Evolutionary conservation across 305 asterid species (phyloP), one percentile per base, ranked within the genome.

Genomic region (Petunia hybrid): DNA sequence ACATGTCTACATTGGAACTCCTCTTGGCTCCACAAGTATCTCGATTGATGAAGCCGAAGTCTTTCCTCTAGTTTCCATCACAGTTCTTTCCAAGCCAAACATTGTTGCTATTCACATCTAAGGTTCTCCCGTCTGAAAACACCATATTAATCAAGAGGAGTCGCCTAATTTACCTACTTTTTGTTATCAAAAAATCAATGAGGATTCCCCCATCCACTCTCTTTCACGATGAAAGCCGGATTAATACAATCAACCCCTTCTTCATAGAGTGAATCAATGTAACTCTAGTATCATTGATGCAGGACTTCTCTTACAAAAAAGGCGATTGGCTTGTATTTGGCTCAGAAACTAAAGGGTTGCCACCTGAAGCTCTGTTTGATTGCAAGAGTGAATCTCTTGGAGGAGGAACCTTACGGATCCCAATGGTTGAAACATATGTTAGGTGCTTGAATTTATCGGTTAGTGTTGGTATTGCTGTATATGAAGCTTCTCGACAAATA

Each of bases 261-360:
- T 62, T 3, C 12, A 6, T 73, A 48, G 3, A 12, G 62, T 2
- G 13, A 48, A 48, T 35, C 13, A 45, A 35, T 73, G 35, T 35
- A 48, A 73, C 7, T 73, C 41, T 3, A 12, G 62, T 71, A 31
- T 71, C 35, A 48, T 31, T 62, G 0, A 6, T 89, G 87, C 92
- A 94, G 99, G 98, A 95, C 16, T 91, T 91, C 80, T 83, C 89
- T 38, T 94, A 91, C 85, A 91, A 83, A 87, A 89, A 81, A 79
- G 99, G 98, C 0, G 99, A 92, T 83, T 95, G 99, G 98, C 99
- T 95, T 40, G 97, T 95, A 13, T 95, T 95, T 57, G 97, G 99
- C 69, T 91, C 98, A 7, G 97, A 94, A 90, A 92, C 98, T 8
- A 85, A 91, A 71, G 97, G 99, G 35, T 85, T 95, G 38, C 95